phyloP scores from a whole-genome alignment of 805 yeast species.

The Wickerhamomyces hampshirensis region DNA sequence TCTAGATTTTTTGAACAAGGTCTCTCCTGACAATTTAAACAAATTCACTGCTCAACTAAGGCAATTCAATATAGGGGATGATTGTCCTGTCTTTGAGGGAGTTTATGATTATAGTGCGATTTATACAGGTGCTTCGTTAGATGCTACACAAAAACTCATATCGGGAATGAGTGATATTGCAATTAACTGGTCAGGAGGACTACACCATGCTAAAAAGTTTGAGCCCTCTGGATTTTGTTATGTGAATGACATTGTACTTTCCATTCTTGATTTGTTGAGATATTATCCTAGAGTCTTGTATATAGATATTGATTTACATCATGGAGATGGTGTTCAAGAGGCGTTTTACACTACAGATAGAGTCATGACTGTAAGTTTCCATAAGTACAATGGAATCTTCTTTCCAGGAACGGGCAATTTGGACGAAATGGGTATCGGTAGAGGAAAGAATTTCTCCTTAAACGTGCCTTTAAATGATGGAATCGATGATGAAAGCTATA shows the following conservation, averaged over 20 bases:
- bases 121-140: slow-evolving; percentile 91
- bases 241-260: slow-evolving; percentile 88
- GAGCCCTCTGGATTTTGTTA: slow-evolving; percentile 97
- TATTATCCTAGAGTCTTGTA: slow-evolving; percentile 91
- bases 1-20: slow-evolving; percentile 84
- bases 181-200: slow-evolving; percentile 94
- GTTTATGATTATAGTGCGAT: slow-evolving; percentile 84
- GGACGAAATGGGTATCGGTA: slow-evolving; percentile 84
- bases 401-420: slow-evolving; percentile 97
- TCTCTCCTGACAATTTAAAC: slow-evolving; percentile 83
- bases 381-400: slow-evolving; percentile 88
- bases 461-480: slow-evolving; percentile 95
- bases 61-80: slow-evolving; percentile 94
- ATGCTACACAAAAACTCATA: slow-evolving; percentile 82
- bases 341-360: slow-evolving; percentile 93
- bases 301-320: slow-evolving; percentile 92
- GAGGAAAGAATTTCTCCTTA: slow-evolving; percentile 81
- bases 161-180: slow-evolving; percentile 91
- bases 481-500: slow-evolving; percentile 86
- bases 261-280: slow-evolving; percentile 76
- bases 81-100: slow-evolving; percentile 89
- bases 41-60: slow-evolving; percentile 53
- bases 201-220: slow-evolving; percentile 92
- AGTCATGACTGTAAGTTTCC: slow-evolving; percentile 95
- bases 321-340: slow-evolving; percentile 98